Conservation (phyloP, 208 protist genomes). For the Angomonas ambiguus region DNA sequence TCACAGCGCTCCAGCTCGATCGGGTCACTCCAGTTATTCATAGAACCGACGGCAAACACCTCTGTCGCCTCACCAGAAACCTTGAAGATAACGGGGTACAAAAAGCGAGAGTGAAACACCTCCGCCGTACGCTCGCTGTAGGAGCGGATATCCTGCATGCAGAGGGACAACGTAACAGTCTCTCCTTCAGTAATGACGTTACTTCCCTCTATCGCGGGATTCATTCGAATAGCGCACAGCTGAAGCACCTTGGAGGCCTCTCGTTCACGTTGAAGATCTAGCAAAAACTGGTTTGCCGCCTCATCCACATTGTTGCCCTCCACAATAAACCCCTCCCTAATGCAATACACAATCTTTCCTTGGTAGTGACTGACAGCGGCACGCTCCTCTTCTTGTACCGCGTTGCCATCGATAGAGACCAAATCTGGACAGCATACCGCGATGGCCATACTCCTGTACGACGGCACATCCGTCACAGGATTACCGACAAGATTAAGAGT, state of each 20-base stretch:
- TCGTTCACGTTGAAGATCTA: conserved; percentile 72
- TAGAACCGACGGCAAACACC: conserved; percentile 88
- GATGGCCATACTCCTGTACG: conserved; percentile 91
- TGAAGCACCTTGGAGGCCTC: conserved; percentile 72
- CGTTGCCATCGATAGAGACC: conserved; percentile 84
- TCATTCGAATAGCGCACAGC: conserved; percentile 81
- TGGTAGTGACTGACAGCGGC: conserved; percentile 82
- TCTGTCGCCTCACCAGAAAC: conserved; percentile 86
- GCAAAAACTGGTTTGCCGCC: conserved; percentile 76
- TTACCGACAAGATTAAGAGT: conserved; percentile 91
- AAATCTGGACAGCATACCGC: conserved; percentile 74
- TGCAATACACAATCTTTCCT: conserved; percentile 88
- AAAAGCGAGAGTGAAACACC: conserved; percentile 79
- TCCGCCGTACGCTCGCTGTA: conserved; percentile 75
- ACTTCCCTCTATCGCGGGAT: conserved; percentile 33
- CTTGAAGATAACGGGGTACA: conserved; percentile 88
- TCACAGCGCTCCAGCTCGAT: conserved; percentile 86
- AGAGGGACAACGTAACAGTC: conserved; percentile 76
- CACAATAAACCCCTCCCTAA: conserved; percentile 86
- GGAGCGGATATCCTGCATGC: conserved; percentile 87
- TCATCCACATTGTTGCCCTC: conserved; percentile 83
- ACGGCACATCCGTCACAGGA: conserved; percentile 76
- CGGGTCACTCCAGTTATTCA: conserved; percentile 91
- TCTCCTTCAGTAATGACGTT: conserved; percentile 75
- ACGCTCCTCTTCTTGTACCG: conserved; percentile 82